A percentile compares a stretch with the other conserved stretches of the same genome.
Evolutionary conservation across 2,329 filamentous ascomycete species (phyloP).

Genomic region (Penicillium sp.): DNA sequence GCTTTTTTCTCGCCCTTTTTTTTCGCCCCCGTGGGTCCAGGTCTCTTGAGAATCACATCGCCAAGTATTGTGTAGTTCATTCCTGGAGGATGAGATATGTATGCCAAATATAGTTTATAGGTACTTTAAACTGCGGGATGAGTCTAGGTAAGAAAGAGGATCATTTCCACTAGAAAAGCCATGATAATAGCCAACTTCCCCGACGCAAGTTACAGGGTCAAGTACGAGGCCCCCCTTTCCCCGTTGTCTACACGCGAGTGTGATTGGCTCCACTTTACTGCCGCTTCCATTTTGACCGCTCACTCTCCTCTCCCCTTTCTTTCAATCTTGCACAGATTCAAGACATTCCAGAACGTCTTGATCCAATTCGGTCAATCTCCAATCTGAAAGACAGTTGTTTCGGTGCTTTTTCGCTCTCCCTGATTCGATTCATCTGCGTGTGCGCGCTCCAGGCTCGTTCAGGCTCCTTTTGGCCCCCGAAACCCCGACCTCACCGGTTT

Average conservation of each 20-base stretch:
- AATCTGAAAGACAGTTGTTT: constrained; percentile 4
- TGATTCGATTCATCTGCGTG: background rate
- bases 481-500: constrained; percentile 11
- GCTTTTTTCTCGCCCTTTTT: background rate
- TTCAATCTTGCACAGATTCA: constrained; percentile 5
- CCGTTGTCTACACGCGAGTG: constrained; percentile 6
- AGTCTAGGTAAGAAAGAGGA: background rate
- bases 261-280: constrained; percentile 24
- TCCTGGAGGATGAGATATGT: background rate
- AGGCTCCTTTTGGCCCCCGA: constrained; percentile 12
- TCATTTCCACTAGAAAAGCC: background rate
- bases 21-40: constrained; percentile 4
- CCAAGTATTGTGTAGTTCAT: background rate
- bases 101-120: background rate
- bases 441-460: constrained; percentile 9
- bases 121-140: background rate
- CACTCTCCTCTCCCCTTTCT: constrained; percentile 25
- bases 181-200: background rate
- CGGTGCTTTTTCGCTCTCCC: background rate
- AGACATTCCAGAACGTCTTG: background rate
- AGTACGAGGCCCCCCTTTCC: constrained; percentile 11
- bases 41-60: background rate
- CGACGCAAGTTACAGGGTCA: too few relatives aligned
- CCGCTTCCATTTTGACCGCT: constrained; percentile 20
- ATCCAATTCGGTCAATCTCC: background rate